phyloP scores from a whole-genome alignment of 768 basidiomycete genomes.

The Mycena polygramma region DNA sequence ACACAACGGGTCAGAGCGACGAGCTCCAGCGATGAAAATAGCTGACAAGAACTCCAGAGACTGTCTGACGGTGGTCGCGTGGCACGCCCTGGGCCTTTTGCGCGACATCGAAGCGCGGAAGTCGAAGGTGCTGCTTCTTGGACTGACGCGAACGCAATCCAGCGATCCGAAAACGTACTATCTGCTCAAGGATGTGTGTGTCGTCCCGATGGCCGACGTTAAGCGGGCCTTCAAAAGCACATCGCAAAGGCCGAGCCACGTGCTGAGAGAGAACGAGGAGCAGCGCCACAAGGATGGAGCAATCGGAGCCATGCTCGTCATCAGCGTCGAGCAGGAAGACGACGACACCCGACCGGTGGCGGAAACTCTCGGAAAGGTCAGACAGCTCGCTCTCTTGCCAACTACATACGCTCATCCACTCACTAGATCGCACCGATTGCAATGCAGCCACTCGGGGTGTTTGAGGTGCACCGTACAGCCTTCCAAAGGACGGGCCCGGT shows the following conservation, averaged over 20 bases:
- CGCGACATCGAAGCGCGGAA: conserved; percentile 25
- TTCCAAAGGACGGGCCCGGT: conserved; percentile 14
- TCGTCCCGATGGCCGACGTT: neutral
- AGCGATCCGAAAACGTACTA: conserved; percentile 22
- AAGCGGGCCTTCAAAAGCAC: conserved; percentile 16
- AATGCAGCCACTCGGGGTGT: conserved; percentile 22
- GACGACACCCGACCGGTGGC: conserved; percentile 7
- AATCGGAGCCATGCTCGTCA: conserved; percentile 25
- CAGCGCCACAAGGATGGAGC: neutral
- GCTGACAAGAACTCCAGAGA: conserved; percentile 5
- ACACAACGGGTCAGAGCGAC: conserved; percentile 10
- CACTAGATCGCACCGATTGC: conserved; percentile 3
- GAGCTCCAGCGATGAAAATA: neutral
- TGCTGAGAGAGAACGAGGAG: conserved; percentile 12
- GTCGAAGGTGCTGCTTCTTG: conserved; percentile 22
- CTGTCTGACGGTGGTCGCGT: conserved; percentile 11
- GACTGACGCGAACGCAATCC: conserved; percentile 12
- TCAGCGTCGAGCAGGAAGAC: conserved; percentile 17
- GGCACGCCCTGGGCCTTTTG: conserved; percentile 27
- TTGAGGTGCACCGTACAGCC: conserved; percentile 12
- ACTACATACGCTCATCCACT: neutral
- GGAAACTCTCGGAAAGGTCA: conserved; percentile 2
- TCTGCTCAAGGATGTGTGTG: conserved; percentile 20
- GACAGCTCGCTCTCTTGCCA: neutral
- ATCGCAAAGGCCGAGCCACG: neutral